These are phyloP conservation scores for Microbotryum lychnidis-dioicae DNA, from an alignment of 1,284 basidiomycete genomes.

Conservation along the genomic window DNA sequence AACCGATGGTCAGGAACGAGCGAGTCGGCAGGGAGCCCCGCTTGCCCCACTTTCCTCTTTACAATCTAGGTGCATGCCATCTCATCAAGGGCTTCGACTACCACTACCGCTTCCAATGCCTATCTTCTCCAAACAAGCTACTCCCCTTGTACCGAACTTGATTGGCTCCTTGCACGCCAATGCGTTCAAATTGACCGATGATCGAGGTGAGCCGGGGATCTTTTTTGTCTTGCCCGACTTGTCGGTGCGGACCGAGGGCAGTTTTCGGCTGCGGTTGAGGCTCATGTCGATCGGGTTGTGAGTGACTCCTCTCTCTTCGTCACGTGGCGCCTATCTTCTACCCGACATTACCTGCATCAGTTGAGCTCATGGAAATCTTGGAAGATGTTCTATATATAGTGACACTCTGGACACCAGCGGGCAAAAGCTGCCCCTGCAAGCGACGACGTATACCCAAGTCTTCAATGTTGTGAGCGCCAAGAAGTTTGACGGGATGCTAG, in stretches of 20 bases:
- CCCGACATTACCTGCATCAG: too few relatives aligned
- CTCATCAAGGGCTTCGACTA: too few relatives aligned
- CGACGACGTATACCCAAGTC: slow-evolving; percentile 58
- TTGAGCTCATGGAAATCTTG: too few relatives aligned
- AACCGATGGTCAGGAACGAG: too few relatives aligned
- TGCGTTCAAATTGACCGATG: slow-evolving; percentile 70
- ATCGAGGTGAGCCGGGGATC: slow-evolving; percentile 68
- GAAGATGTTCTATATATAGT: too few relatives aligned
- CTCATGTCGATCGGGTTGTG: slow-evolving; percentile 35
- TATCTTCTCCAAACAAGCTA: neutral
- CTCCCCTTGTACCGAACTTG: slow-evolving; percentile 48
- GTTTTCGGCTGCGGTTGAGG: slow-evolving; percentile 40
- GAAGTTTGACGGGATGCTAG: slow-evolving; percentile 83
- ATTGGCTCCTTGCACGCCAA: slow-evolving; percentile 78
- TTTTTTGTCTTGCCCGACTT: slow-evolving; percentile 83
- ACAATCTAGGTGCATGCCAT: too few relatives aligned
- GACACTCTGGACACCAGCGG: too few relatives aligned
- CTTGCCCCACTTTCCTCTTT: too few relatives aligned
- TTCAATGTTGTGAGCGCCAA: slow-evolving; percentile 85
- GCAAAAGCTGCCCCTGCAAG: neutral
- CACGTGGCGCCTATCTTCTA: too few relatives aligned
- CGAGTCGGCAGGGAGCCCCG: too few relatives aligned
- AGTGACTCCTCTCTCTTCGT: neutral
- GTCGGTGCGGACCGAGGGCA: slow-evolving; percentile 74
- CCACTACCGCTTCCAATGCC: too few relatives aligned